Evolutionary conservation across 352 stramenopile genomes (phyloP), one percentile per base, ranked within the genome.

Genomic region (Pythium myriotylum): DNA sequence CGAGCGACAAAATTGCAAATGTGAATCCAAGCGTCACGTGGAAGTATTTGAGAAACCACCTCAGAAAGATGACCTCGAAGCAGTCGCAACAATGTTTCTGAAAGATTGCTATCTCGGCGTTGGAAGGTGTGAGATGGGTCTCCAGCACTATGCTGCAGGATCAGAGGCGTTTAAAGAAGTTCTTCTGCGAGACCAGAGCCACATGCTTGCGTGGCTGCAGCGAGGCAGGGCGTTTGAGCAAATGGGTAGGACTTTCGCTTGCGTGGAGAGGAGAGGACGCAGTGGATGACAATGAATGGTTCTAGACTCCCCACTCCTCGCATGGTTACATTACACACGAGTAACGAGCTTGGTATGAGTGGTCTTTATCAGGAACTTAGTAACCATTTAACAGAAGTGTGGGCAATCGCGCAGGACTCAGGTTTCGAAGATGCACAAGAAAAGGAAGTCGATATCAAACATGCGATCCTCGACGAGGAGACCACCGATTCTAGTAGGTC

Each of bases 151-250:
- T 19, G 76, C 78, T 0, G 68, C 65, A 8, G 78, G 78, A 0
- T 79, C 78, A 1, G 79, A 92, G 27, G 81, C 77, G 40, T 88
- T 83, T 32, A 92, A 92, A 23, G 73, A 92, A 39, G 79, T 89
- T 24, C 60, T 92, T 10, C 50, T 90, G 19, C 59, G 75, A 24
- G 80, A 90, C 41, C 70, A 84, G 16, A 53, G 40, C 13, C 63
- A 90, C 49, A 12, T 84, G 4, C 16, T 23, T 0, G 78, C 80
- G 51, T 92, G 83, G 83, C 24, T 84, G 6, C 67, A 76, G 50
- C 67, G 83, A 57, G 83, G 83, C 0, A 33, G 66, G 60, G 62
- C 72, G 8, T 92, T 92, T 59, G 80, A 89, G 50, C 35, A 35
- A 0, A 84, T 92, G 73, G 65, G 69, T 71, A 48, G n/a, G n/a